Evolutionary conservation across 1,139 yeast genomes (phyloP), one percentile per base, ranked within the genome.

Genomic region (Pichia sp.): DNA sequence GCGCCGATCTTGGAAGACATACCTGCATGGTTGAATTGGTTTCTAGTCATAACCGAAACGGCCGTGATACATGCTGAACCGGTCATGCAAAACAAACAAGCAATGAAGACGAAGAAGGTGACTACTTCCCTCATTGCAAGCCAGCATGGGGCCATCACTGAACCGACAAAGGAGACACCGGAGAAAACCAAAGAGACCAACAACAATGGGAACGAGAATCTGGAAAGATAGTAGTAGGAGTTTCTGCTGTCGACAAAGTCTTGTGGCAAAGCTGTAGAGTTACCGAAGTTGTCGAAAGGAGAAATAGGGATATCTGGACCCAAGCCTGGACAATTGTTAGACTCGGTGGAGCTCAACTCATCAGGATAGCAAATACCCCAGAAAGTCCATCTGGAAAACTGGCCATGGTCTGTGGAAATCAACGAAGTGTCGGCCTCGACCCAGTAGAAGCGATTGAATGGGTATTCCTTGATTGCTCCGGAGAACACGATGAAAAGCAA

Each of bases 401-500:
- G 71, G n/a, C 54, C 52, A 40, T 78, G 76, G n/a, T 90, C 89
- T 56, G 75, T 73, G 8, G 76, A 60, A 54, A 85, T 82, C 52
- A 67, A 67, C 1, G 80, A 70, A 52, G 93, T 86, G 67, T 85
- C 85, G 51, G 85, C 93, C 67, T 79, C 74, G 49, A 87, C 67
- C 90, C 90, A 85, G 72, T 83, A 87, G 63, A 86, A 85, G 51
- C 72, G 72, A 70, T 84, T 74, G 65, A 87, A 77, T 43, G 93
- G 92, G 73, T 72, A 77, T 59, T 75, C 73, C 62, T 77, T 69
- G 50, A 84, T 75, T 6, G 88, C 75, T 52, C 95, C 95, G 1
- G 90, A 82, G 61, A 87, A 76, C 45, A 85, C 77, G 50, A 82
- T 76, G 60, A 87, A 79, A 41, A 86, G 70, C 58, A 86, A 74